A percentile compares a stretch with the other conserved stretches of the same genome.
These are phyloP conservation scores for Begonia masoniana DNA, from an alignment of 306 rosid species.

Conservation along the genomic window DNA sequence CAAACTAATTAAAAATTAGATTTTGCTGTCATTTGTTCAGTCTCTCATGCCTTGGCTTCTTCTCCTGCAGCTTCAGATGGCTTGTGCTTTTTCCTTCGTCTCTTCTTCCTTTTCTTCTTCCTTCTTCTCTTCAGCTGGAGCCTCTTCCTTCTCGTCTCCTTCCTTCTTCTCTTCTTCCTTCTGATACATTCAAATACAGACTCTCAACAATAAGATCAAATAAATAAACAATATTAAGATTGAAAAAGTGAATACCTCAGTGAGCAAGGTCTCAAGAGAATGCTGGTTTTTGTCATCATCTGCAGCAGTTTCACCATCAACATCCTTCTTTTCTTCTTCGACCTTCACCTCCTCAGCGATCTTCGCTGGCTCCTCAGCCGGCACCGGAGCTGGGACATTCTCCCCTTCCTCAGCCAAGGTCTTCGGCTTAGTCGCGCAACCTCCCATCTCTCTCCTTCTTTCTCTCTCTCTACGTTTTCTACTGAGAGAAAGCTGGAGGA, in stretches of 20 bases:
- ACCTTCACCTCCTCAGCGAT: neutral
- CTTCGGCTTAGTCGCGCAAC: slow-evolving; percentile 13
- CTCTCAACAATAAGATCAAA: neutral
- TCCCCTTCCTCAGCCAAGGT: neutral
- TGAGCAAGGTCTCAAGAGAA: slow-evolving; percentile 4
- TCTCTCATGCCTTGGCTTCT: too few relatives aligned
- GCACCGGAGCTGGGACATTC: neutral
- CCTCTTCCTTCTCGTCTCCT: neutral
- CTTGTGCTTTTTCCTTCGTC: too few relatives aligned
- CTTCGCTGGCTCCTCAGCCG: slow-evolving; percentile 1
- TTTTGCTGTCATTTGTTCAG: too few relatives aligned
- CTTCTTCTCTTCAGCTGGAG: neutral
- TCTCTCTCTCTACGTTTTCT: neutral
- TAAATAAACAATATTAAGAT: neutral
- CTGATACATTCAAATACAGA: neutral
- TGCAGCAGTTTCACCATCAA: slow-evolving; percentile 1
- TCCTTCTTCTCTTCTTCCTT: neutral
- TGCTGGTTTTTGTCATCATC: neutral
- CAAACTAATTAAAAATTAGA: too few relatives aligned
- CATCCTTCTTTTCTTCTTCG: neutral
- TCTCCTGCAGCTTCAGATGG: too few relatives aligned
- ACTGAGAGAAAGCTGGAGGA: neutral
- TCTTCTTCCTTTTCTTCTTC: too few relatives aligned
- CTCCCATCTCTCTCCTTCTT: slow-evolving; percentile 5
- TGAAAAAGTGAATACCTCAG: neutral